A percentile compares a stretch with the other conserved stretches of the same genome.
Evolutionary conservation across 345 rosid species (phyloP).

Genomic region (Hibiscus trionum): DNA sequence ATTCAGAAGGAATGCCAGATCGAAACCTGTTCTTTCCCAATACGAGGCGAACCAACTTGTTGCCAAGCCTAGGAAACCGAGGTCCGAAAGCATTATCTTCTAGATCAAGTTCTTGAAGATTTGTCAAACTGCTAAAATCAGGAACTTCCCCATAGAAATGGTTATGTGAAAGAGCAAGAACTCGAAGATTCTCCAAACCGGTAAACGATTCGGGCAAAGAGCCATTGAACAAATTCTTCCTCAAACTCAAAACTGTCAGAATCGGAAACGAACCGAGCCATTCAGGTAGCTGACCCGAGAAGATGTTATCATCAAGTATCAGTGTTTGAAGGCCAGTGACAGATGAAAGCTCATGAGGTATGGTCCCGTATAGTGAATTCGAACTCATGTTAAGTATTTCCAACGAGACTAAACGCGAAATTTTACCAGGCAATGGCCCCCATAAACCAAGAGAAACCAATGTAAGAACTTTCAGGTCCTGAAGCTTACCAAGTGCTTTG

Average conservation of each 20-base stretch:
- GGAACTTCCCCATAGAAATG: slow-evolving; percentile 67
- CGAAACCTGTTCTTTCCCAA: slow-evolving; percentile 84
- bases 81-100: slow-evolving; percentile 80
- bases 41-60: slow-evolving; percentile 58
- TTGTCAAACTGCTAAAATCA: slow-evolving; percentile 54
- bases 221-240: slow-evolving; percentile 66
- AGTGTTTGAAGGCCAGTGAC: slow-evolving; percentile 60
- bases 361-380: slow-evolving; percentile 52
- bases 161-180: slow-evolving; percentile 71
- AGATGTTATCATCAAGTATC: slow-evolving; percentile 73
- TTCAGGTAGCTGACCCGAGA: slow-evolving; percentile 51
- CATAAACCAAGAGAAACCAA: slow-evolving; percentile 79
- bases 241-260: slow-evolving; percentile 68
- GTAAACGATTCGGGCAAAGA: slow-evolving; percentile 62
- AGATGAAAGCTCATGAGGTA: slow-evolving; percentile 60
- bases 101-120: slow-evolving; percentile 82
- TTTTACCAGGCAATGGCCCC: slow-evolving; percentile 75
- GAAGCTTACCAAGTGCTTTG: slow-evolving; percentile 64
- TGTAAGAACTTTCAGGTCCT: slow-evolving; percentile 72
- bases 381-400: slow-evolving; percentile 87
- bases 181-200: slow-evolving; percentile 60
- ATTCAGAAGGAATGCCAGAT: slow-evolving; percentile 51
- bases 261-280: slow-evolving; percentile 54
- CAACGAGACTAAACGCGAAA: slow-evolving; percentile 51
- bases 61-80: slow-evolving; percentile 60